Conservation (phyloP, 1,139 yeast genomes). For the Suhomyces bokatorum region DNA sequence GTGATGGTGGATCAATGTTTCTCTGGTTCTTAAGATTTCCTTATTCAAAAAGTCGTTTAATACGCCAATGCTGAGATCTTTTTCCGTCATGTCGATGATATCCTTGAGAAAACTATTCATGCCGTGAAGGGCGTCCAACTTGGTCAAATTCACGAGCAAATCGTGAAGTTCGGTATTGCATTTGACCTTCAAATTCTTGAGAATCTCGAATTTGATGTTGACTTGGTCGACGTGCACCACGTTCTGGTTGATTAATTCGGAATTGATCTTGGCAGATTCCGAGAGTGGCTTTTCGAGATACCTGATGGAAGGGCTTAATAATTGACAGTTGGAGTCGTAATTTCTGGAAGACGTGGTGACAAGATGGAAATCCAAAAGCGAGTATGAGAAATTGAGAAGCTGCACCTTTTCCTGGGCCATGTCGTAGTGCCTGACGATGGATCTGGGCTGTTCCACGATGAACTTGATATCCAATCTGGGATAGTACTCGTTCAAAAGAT, state of each 20-base stretch:
- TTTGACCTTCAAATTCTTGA: constrained; percentile 33
- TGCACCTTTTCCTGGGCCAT: constrained; percentile 23
- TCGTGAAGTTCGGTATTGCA: constrained; percentile 25
- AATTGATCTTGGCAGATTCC: neutral
- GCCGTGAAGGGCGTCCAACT: constrained; percentile 36
- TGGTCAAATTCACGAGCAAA: constrained; percentile 28
- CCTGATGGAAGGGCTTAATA: constrained; percentile 35
- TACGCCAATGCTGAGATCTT: constrained; percentile 31
- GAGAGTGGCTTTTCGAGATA: constrained; percentile 30
- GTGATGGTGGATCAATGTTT: constrained; percentile 1
- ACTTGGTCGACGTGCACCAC: constrained; percentile 26
- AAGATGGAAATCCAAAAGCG: constrained; percentile 40
- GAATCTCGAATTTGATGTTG: constrained; percentile 26
- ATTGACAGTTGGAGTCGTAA: constrained; percentile 38
- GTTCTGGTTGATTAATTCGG: constrained; percentile 12
- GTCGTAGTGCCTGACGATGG: constrained; percentile 35
- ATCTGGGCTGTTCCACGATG: constrained; percentile 46
- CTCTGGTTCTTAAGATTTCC: constrained; percentile 20
- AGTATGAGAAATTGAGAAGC: constrained; percentile 38
- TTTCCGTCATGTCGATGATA: constrained; percentile 28
- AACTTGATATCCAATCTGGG: constrained; percentile 44
- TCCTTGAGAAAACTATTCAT: constrained; percentile 31
- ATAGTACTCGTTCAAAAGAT: constrained; percentile 43
- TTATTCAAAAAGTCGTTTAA: constrained; percentile 32
- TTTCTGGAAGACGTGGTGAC: constrained; percentile 36